phyloP scores from a whole-genome alignment of 2,329 filamentous ascomycete genomes.

The Amylocarpus encephaloides region DNA sequence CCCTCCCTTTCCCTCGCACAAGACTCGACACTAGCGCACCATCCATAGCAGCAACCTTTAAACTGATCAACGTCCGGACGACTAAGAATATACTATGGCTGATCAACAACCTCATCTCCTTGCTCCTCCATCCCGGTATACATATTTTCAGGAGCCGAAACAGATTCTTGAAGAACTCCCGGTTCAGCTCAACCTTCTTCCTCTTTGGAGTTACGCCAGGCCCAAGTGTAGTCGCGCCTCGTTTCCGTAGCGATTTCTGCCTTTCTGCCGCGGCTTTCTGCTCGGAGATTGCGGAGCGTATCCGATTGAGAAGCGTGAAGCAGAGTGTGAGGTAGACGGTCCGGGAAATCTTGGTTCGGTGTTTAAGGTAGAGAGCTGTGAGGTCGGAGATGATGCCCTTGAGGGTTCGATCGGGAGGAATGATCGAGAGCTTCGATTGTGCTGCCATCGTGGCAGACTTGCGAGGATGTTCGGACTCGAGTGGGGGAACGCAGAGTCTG shows the following conservation, averaged over 20 bases:
- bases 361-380: conserved; percentile 65
- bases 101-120: conserved; percentile 77
- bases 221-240: conserved; percentile 42
- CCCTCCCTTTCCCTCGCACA: conserved; percentile 83
- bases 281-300: conserved; percentile 85
- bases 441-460: conserved; percentile 51
- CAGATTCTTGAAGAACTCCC: conserved; percentile 67
- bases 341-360: conserved; percentile 77
- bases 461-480: background rate
- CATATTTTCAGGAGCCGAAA: conserved; percentile 77
- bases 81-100: conserved; percentile 94
- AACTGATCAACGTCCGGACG: conserved; percentile 80
- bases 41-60: conserved; percentile 95
- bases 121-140: conserved; percentile 82
- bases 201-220: conserved; percentile 37
- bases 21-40: conserved; percentile 87
- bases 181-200: conserved; percentile 87
- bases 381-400: conserved; percentile 60
- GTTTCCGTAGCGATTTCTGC: conserved; percentile 52
- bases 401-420: conserved; percentile 54
- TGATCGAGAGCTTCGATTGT: conserved; percentile 73
- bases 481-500: background rate
- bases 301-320: conserved; percentile 73
- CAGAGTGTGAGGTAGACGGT: conserved; percentile 77
- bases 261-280: conserved; percentile 78